Base-by-base conservation (phyloP, 768 basidiomycete genomes). In the Suillus placidus region DNA sequence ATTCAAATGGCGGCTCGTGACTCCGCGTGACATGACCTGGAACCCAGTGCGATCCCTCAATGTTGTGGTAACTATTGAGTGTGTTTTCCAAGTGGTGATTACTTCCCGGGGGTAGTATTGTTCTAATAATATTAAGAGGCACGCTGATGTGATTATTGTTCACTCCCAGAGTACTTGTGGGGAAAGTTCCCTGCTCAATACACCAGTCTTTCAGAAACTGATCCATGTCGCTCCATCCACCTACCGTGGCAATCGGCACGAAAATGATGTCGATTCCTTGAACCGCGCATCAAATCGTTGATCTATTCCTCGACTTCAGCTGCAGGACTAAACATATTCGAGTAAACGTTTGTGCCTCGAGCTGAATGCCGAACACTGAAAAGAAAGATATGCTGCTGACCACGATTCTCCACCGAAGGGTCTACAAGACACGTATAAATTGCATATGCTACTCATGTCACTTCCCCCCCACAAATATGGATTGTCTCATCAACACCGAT, bases 231-330 rank as follows among this genome's bases (percentile, higher is more conserved):
- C 18, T 54, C 32, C 18, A 9, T 54, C 30, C 30, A 18, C 30
- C 30, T 54, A 34, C 30, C 52, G 52, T 54, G 52, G 52, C 52
- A 54, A 34, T 54, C 52, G 52, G 52, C 52, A 34, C 18, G 18
- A 20, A 10, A 34, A 54, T 54, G 18, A 20, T 20, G 18, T 18
- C 34, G 18, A 34, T 20, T 34, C 10, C 52, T 54, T 34, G 32
- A 20, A 20, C 10, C 32, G 16, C 52, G 52, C 52, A 54, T 54
- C 52, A 34, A 54, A 54, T 54, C 52, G 52, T 54, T 54, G 52
- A 54, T 54, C 18, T 20, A 32, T 32, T 18, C 30, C 51, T 52
- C 52, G 18, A 54, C 52, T 32, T 54, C 32, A 54, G 18, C 32
- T 34, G 30, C 32, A 34, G 18, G 32, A 54, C 32, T 34, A 54